phyloP scores from a whole-genome alignment of 2,329 filamentous ascomycete genomes.

The Colletotrichum spaethianum region DNA sequence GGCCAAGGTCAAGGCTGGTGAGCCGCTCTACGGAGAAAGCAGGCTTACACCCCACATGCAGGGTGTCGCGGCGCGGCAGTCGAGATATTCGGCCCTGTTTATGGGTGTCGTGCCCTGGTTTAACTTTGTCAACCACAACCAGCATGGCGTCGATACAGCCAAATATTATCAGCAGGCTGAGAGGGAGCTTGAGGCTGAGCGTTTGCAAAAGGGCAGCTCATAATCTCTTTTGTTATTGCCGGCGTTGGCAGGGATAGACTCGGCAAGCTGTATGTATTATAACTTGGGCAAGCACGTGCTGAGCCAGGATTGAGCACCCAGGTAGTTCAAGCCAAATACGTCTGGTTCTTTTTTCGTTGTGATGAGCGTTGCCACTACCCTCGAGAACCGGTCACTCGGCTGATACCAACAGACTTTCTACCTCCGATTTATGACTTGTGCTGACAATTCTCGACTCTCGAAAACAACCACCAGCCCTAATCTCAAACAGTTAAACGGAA shows the following conservation, averaged over 20 bases:
- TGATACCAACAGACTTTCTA: not conserved
- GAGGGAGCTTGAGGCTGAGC: constrained; percentile 89
- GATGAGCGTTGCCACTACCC: not conserved
- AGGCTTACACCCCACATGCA: constrained; percentile 89
- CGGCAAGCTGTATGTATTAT: constrained; percentile 4
- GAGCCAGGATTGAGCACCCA: not conserved
- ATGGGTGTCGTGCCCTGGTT: constrained; percentile 93
- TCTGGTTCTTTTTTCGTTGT: not conserved
- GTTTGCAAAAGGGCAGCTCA: constrained; percentile 27
- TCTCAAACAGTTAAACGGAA: not conserved
- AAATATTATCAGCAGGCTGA: constrained; percentile 99
- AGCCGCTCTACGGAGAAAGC: constrained; percentile 89
- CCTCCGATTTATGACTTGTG: too few relatives aligned
- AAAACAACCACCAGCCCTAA: not conserved
- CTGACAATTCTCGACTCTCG: not conserved
- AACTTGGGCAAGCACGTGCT: not conserved
- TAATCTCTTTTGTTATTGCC: constrained; percentile 1
- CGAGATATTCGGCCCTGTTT: constrained; percentile 89
- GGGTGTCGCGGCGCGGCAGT: constrained; percentile 92
- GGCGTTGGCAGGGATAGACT: constrained; percentile 2
- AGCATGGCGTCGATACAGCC: constrained; percentile 97
- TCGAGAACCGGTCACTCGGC: not conserved
- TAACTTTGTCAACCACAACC: constrained; percentile 96
- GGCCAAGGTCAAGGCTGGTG: constrained; percentile 90
- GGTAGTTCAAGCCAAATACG: not conserved